Conservation (phyloP, 495 filamentous ascomycete genomes). For the Amphirosellinia nigrospora region DNA sequence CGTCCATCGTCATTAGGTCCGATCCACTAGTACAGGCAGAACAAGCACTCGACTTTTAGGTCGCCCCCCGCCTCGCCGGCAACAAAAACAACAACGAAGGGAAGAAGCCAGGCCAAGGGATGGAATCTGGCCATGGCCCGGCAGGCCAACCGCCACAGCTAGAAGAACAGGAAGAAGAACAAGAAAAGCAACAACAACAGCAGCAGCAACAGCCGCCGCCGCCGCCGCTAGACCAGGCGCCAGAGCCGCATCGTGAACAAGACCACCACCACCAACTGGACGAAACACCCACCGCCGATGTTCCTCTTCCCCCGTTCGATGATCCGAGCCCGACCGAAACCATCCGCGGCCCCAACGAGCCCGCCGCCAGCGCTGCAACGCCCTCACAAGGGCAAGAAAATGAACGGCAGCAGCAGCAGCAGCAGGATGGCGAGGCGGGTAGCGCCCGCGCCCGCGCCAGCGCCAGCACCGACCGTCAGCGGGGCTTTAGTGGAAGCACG, state of each 20-base stretch:
- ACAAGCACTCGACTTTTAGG: constrained; percentile 15
- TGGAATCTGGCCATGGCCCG: constrained; percentile 18
- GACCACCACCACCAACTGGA: background rate
- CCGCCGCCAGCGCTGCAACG: background rate
- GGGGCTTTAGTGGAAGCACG: constrained; percentile 29
- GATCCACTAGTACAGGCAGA: background rate
- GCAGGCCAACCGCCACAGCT: constrained; percentile 21
- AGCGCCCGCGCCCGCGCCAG: background rate
- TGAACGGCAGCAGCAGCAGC: background rate
- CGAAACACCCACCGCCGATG: background rate
- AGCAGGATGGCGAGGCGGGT: constrained; percentile 23
- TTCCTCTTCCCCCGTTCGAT: background rate
- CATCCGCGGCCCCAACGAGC: background rate
- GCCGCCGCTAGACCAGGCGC: background rate
- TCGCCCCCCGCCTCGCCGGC: background rate
- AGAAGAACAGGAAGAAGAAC: background rate
- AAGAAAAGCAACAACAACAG: background rate
- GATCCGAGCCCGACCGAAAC: background rate
- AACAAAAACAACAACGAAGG: too few species aligned
- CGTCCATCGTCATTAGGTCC: background rate
- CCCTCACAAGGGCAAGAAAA: background rate
- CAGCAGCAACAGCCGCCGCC: background rate
- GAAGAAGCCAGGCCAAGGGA: background rate
- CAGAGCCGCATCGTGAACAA: background rate
- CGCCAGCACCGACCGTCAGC: constrained; percentile 34